These are phyloP conservation scores for Leptodermis oblonga DNA, from an alignment of 257 asterid genomes.

Conservation along the genomic window DNA sequence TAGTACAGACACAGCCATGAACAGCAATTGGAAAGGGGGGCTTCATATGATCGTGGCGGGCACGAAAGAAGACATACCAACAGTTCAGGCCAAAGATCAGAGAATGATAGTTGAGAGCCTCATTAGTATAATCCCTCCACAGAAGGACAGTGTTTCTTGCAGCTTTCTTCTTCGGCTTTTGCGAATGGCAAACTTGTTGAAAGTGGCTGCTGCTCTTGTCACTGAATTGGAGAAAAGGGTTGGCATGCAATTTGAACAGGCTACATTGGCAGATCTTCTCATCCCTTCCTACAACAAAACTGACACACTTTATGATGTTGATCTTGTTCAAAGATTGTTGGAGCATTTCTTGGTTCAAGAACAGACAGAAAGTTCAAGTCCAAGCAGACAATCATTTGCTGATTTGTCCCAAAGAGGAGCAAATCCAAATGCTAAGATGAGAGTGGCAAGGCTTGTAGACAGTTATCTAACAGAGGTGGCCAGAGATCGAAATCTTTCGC, in stretches of 20 bases:
- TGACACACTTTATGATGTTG: slow-evolving; percentile 73
- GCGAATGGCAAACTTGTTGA: slow-evolving; percentile 75
- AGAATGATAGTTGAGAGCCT: slow-evolving; percentile 84
- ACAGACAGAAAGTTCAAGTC: slow-evolving; percentile 69
- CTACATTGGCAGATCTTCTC: slow-evolving; percentile 64
- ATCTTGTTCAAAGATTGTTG: slow-evolving; percentile 83
- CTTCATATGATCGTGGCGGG: slow-evolving; percentile 77
- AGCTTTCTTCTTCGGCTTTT: slow-evolving; percentile 74
- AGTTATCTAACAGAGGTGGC: slow-evolving; percentile 91
- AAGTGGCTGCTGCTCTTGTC: slow-evolving; percentile 82
- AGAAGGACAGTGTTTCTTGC: slow-evolving; percentile 75
- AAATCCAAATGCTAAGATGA: slow-evolving; percentile 66
- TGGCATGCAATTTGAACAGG: slow-evolving; percentile 95
- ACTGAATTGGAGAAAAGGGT: slow-evolving; percentile 91
- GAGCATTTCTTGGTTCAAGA: slow-evolving; percentile 94
- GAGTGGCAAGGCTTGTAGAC: slow-evolving; percentile 91
- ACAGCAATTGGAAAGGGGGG: slow-evolving; percentile 69
- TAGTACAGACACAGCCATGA: slow-evolving; percentile 23
- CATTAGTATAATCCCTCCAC: slow-evolving; percentile 87
- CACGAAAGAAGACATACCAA: slow-evolving; percentile 41
- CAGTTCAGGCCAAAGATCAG: slow-evolving; percentile 68
- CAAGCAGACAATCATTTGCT: slow-evolving; percentile 51
- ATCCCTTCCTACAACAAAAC: slow-evolving; percentile 62
- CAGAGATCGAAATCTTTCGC: slow-evolving; percentile 64
- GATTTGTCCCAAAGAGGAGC: slow-evolving; percentile 38